Percentiles rank a stretch among this genome's conserved stretches.
phyloP scores from a whole-genome alignment of 768 basidiomycete genomes.

The Mycena olivaceomarginata region DNA sequence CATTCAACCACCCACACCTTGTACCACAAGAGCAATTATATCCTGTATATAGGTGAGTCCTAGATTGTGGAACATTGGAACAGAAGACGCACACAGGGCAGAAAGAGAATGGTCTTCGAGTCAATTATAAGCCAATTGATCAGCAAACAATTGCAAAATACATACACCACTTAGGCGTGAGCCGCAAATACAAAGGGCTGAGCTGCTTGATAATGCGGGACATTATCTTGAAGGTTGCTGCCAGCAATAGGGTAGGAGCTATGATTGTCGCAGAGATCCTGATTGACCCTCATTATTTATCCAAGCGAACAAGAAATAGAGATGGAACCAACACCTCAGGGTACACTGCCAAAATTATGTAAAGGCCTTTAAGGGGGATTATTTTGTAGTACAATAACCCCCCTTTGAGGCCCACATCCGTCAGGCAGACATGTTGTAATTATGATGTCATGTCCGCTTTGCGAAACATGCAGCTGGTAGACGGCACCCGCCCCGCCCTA shows the following conservation, averaged over 20 bases:
- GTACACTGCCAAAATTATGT: too few relatives aligned
- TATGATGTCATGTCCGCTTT: too few relatives aligned
- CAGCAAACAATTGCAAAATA: slow-evolving; percentile 27
- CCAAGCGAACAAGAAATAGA: background rate
- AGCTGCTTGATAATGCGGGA: slow-evolving; percentile 64
- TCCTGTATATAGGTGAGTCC: too few relatives aligned
- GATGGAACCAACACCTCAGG: slow-evolving; percentile 45
- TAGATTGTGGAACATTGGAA: too few relatives aligned
- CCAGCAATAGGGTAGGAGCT: slow-evolving; percentile 75
- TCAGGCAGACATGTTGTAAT: too few relatives aligned
- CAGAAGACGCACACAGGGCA: slow-evolving; percentile 53
- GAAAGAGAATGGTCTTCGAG: slow-evolving; percentile 60
- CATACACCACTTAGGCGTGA: slow-evolving; percentile 64
- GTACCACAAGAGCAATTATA: background rate
- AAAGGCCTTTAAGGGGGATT: too few relatives aligned
- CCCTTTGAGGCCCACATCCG: too few relatives aligned
- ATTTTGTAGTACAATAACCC: too few relatives aligned
- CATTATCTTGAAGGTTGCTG: slow-evolving; percentile 73
- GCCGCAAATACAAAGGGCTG: slow-evolving; percentile 69
- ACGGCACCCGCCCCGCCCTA: too few relatives aligned
- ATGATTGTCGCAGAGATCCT: slow-evolving; percentile 69
- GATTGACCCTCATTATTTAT: background rate
- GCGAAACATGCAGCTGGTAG: too few relatives aligned
- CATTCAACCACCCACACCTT: background rate
- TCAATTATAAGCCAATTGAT: slow-evolving; percentile 21